These are phyloP conservation scores for Trifolium pratense DNA, from an alignment of 306 rosid genomes.

Conservation along the genomic window DNA sequence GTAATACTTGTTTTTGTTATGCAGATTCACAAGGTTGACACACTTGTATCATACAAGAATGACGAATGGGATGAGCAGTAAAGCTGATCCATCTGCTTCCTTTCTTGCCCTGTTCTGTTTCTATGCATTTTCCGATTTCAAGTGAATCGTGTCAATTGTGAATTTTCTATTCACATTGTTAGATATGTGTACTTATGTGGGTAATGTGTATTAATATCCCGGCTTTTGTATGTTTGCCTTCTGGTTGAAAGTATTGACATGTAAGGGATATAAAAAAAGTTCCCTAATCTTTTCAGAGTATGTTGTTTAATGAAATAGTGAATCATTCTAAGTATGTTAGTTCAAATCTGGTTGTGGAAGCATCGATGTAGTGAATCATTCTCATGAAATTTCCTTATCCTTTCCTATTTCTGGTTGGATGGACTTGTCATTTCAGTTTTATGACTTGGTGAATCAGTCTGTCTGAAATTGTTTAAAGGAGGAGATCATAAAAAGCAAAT, in stretches of 20 bases:
- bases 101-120: slow-evolving; percentile 19
- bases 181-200: slow-evolving; percentile 24
- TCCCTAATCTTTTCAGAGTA: background rate
- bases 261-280: slow-evolving; percentile 14
- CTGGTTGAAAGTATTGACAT: slow-evolving; percentile 27
- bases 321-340: background rate
- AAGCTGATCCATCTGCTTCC: background rate
- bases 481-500: background rate
- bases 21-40: slow-evolving; percentile 96
- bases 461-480: background rate
- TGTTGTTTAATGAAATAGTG: background rate
- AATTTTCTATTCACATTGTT: slow-evolving; percentile 78
- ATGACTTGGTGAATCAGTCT: background rate
- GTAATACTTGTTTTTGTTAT: slow-evolving; percentile 32
- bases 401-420: slow-evolving; percentile 7
- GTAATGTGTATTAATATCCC: slow-evolving; percentile 5
- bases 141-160: slow-evolving; percentile 45
- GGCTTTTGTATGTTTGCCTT: slow-evolving; percentile 14
- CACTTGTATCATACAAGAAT: slow-evolving; percentile 95
- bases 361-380: background rate
- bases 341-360: background rate
- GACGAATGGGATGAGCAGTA: slow-evolving; percentile 87
- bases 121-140: background rate
- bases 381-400: background rate
- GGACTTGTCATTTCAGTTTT: background rate